Base-by-base conservation (phyloP, 768 basidiomycete genomes). In the Amanita molliuscula region DNA sequence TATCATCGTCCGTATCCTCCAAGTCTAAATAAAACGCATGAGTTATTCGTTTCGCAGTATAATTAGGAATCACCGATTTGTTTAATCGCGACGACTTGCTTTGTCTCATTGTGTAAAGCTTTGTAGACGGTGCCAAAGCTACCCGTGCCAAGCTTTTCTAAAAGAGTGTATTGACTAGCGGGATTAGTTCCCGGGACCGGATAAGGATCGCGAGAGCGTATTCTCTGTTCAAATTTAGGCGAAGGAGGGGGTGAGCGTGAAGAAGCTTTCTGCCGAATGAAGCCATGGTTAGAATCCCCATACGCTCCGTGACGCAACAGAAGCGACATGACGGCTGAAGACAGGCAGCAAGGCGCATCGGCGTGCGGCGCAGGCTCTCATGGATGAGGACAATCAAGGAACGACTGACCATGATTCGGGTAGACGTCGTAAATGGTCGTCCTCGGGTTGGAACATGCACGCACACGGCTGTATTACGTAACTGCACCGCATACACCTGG, bases 121-220 rank as follows among this genome's bases (percentile, higher is more conserved):
- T 96, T 97, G 80, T 92, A 99, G 49, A 99, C 95, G 1, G 82
- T 88, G 7, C 95, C 95, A 62, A 99, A 99, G 64, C 88, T 91
- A 31, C 95, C 95, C 20, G 91, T 94, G 13, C 95, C 95, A n/a
- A 98, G 77, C 65, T 96, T 97, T 68, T 96, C 91, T 49, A 94
- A 76, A 31, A 98, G 69, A 40, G 88, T 89, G 63, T 96, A 97
- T 60, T 95, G 89, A 57, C 82, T 87, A 9, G 88, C 82, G 16
- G 92, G 91, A 60, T 91, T 91, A 63, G 62, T 85, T 62, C 75
- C 80, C 33, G 86, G 82, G 49, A 84, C 67, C 10, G 86, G 84
- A 63, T 73, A 78, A 15, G 85, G 84, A 41, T 81, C 84, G 51
- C 73, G 65, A 11, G 66, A 62, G 9, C 65, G 67, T 41, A 65